phyloP scores from a whole-genome alignment of 169 alveolate genomes.

The Blepharisma undulans region DNA sequence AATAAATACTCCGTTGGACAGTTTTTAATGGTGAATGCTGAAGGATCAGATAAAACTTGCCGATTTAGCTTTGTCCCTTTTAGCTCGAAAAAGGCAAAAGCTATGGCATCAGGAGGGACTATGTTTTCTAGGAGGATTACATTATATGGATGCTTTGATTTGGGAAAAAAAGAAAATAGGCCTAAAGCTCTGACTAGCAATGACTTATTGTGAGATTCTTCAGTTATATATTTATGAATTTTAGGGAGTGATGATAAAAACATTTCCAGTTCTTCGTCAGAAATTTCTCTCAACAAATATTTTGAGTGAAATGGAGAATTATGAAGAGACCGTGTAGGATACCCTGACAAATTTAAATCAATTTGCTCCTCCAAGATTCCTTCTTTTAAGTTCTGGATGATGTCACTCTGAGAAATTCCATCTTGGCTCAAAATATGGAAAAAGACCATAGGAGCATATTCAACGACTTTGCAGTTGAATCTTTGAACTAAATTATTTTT shows the following conservation, averaged over 20 bases:
- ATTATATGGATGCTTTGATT: not conserved
- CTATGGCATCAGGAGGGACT: not conserved
- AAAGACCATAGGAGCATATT: constrained; percentile 7
- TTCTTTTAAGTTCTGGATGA: not conserved
- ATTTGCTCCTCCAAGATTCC: not conserved
- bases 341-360: not conserved
- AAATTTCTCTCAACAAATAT: not conserved
- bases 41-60: not conserved
- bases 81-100: not conserved
- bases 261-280: not conserved
- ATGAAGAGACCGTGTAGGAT: not conserved
- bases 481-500: not conserved
- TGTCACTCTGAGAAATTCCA: not conserved
- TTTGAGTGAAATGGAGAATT: not conserved
- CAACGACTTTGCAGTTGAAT: not conserved
- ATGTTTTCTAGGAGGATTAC: not conserved
- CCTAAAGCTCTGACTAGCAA: not conserved
- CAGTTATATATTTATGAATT: not conserved
- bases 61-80: not conserved
- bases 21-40: not conserved
- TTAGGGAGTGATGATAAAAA: not conserved
- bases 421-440: not conserved
- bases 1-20: not conserved
- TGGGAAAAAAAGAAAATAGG: not conserved
- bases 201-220: not conserved